Conservation (phyloP, 257 asterid genomes). For the Solanum chilense region DNA sequence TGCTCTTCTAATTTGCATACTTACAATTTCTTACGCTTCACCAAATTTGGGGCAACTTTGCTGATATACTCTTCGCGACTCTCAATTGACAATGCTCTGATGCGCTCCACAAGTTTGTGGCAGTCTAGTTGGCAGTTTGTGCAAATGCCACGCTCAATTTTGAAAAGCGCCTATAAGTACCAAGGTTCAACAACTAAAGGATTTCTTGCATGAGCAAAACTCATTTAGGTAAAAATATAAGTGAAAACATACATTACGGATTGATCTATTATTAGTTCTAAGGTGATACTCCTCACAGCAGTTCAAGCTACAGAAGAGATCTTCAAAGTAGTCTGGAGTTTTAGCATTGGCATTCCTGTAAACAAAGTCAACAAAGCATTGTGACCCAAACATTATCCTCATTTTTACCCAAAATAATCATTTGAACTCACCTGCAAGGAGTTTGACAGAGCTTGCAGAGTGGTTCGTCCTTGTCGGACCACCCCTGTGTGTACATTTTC, state of each 20-base stretch:
- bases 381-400: background rate
- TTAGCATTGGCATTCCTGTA: constrained; percentile 64
- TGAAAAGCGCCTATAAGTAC: constrained; percentile 59
- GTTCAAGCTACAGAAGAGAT: constrained; percentile 72
- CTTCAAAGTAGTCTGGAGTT: constrained; percentile 80
- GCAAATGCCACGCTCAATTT: constrained; percentile 84
- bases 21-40: constrained; percentile 47
- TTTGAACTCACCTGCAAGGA: constrained; percentile 68
- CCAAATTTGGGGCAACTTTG: constrained; percentile 65
- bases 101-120: constrained; percentile 68
- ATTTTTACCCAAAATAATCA: background rate
- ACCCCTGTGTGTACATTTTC: constrained; percentile 67
- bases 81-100: constrained; percentile 51
- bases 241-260: constrained; percentile 33
- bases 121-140: constrained; percentile 63
- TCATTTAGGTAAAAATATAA: background rate
- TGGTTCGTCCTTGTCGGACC: constrained; percentile 79
- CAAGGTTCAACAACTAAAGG: constrained; percentile 9
- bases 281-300: constrained; percentile 78
- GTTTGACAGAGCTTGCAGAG: constrained; percentile 93
- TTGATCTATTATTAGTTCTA: constrained; percentile 58
- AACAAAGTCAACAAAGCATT: background rate
- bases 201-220: background rate
- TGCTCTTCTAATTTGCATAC: constrained; percentile 10
- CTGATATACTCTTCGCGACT: constrained; percentile 49